Evolutionary conservation across 129 eudicot genomes (phyloP).

Genomic region (Sambucus nigra): DNA sequence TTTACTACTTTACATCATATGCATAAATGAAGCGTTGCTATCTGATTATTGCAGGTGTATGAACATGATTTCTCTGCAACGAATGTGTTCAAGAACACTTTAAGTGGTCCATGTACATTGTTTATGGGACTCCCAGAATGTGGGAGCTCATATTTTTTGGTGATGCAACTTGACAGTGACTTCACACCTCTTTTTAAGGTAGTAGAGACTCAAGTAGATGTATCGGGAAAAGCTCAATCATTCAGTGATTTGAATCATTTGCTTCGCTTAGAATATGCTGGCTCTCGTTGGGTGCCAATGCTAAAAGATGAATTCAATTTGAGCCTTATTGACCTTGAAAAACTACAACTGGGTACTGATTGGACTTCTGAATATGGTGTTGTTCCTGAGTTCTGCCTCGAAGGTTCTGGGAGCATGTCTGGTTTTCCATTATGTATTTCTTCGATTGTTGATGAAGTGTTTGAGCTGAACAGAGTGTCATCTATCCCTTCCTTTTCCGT

Average conservation of each 20-base stretch:
- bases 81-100: conserved; percentile 60
- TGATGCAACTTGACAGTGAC: conserved; percentile 86
- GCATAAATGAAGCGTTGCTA: no score
- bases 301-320: conserved; percentile 64
- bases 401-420: conserved; percentile 32
- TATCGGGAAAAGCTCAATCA: conserved; percentile 48
- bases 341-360: conserved; percentile 27
- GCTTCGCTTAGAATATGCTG: conserved; percentile 43
- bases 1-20: no score
- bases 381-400: conserved; percentile 34
- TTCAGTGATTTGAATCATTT: conserved; percentile 34
- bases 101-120: conserved; percentile 57
- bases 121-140: conserved; percentile 94
- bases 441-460: conserved; percentile 82
- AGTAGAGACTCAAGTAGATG: conserved; percentile 63
- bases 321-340: conserved; percentile 49
- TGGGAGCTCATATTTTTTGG: conserved; percentile 79
- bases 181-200: conserved; percentile 64
- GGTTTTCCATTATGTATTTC: conserved; percentile 52
- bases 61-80: conserved; percentile 66
- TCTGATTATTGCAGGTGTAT: conserved; percentile 79
- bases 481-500: conserved; percentile 28
- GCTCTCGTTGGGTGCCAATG: conserved; percentile 52
- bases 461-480: conserved; percentile 82
- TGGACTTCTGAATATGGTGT: conserved; percentile 45